These are phyloP conservation scores for Geotrichum macrosporum DNA, from an alignment of 1,139 yeast genomes.

Conservation along the genomic window DNA sequence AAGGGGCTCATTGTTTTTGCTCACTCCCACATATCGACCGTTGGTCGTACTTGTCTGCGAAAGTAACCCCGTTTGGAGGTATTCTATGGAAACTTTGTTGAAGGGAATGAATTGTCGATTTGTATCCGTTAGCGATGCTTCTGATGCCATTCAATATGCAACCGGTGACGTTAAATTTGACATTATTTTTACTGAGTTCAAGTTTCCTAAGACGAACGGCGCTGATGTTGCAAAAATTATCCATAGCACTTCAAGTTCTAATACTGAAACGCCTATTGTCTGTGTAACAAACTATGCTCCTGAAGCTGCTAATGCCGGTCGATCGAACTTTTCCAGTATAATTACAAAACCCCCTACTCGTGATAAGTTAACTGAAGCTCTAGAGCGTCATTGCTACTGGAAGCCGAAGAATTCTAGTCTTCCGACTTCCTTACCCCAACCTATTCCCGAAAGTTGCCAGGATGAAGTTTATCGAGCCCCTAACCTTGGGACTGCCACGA, in stretches of 20 bases:
- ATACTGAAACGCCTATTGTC: slow-evolving; percentile 71
- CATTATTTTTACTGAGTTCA: slow-evolving; percentile 70
- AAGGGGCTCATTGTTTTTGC: slow-evolving; percentile 15
- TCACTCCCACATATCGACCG: slow-evolving; percentile 33
- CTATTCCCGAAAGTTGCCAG: too few relatives aligned
- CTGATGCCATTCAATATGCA: slow-evolving; percentile 75
- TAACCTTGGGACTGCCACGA: too few relatives aligned
- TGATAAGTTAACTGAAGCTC: slow-evolving; percentile 41
- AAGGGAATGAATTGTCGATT: slow-evolving; percentile 77
- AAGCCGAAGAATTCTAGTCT: slow-evolving; percentile 23
- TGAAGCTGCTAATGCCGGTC: slow-evolving; percentile 49
- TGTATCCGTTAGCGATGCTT: slow-evolving; percentile 72
- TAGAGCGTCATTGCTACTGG: slow-evolving; percentile 36
- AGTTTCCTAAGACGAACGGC: slow-evolving; percentile 60
- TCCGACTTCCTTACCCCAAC: too few relatives aligned
- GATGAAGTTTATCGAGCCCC: too few relatives aligned
- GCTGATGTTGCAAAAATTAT: slow-evolving; percentile 75
- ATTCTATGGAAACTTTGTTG: slow-evolving; percentile 59
- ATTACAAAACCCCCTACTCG: slow-evolving; percentile 70
- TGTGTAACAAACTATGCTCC: slow-evolving; percentile 70
- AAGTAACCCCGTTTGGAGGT: slow-evolving; percentile 78
- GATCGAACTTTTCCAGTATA: slow-evolving; percentile 59
- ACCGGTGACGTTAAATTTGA: slow-evolving; percentile 84
- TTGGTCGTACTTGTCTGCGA: slow-evolving; percentile 79
- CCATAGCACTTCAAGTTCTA: slow-evolving; percentile 69